These are phyloP conservation scores for Starmerella kuoi DNA, from an alignment of 805 yeast genomes.

Conservation along the genomic window DNA sequence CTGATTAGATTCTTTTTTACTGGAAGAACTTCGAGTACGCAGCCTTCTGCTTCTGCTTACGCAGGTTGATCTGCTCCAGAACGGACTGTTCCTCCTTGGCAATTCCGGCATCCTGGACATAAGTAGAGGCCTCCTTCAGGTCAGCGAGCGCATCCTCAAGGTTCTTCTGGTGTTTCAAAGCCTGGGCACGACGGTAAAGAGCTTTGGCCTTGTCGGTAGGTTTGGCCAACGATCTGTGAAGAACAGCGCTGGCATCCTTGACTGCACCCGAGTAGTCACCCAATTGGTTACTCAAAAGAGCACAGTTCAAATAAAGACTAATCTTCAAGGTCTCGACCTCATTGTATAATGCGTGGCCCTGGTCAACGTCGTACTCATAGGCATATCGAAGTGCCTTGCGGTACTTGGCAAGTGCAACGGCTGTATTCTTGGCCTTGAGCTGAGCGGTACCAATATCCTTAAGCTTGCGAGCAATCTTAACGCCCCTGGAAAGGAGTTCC, in stretches of 20 bases:
- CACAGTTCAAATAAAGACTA: slow-evolving; percentile 57
- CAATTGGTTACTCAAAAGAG: slow-evolving; percentile 59
- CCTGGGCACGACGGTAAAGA: slow-evolving; percentile 71
- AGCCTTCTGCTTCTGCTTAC: slow-evolving; percentile 37
- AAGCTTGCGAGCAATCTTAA: slow-evolving; percentile 49
- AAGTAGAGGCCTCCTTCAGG: slow-evolving; percentile 51
- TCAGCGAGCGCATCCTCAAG: slow-evolving; percentile 58
- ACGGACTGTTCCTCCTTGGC: slow-evolving; percentile 51
- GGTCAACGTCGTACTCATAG: slow-evolving; percentile 62
- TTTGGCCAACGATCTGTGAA: slow-evolving; percentile 44
- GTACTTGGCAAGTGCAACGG: slow-evolving; percentile 54
- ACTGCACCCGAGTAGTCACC: slow-evolving; percentile 44
- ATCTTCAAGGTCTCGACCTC: slow-evolving; percentile 47
- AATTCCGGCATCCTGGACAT: slow-evolving; percentile 66
- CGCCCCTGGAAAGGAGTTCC: slow-evolving; percentile 32
- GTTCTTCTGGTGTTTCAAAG: slow-evolving; percentile 49
- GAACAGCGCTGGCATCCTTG: slow-evolving; percentile 51
- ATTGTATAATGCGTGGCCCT: slow-evolving; percentile 25
- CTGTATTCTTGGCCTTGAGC: slow-evolving; percentile 52
- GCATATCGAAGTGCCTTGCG: slow-evolving; percentile 58
- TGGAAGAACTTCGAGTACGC: slow-evolving; percentile 33
- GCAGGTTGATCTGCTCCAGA: slow-evolving; percentile 38
- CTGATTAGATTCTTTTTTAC: not conserved
- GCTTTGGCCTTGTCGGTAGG: slow-evolving; percentile 74
- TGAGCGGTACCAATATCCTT: slow-evolving; percentile 69